These are phyloP conservation scores for Aspergillus udagawae DNA, from an alignment of 2,329 filamentous ascomycete species.

Conservation along the genomic window DNA sequence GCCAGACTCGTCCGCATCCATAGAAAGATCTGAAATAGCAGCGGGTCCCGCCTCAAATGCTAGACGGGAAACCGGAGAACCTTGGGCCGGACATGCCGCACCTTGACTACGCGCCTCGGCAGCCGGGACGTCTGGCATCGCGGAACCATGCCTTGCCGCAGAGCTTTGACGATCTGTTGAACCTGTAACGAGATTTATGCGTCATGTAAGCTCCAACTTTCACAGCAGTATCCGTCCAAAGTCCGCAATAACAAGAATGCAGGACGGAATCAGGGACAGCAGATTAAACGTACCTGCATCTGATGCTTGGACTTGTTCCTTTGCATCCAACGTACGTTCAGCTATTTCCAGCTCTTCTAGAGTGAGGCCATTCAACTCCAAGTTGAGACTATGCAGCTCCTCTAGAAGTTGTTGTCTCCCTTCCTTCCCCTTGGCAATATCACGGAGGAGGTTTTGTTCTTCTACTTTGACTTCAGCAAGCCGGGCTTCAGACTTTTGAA, in stretches of 20 bases:
- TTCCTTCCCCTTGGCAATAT: slow-evolving; percentile 45
- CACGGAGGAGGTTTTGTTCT: slow-evolving; percentile 39
- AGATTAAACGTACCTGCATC: slow-evolving; percentile 18
- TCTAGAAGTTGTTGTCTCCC: slow-evolving; percentile 42
- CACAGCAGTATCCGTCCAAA: background rate
- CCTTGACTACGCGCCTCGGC: background rate
- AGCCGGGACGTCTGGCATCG: background rate
- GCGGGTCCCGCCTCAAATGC: background rate
- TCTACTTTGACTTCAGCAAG: slow-evolving; percentile 31
- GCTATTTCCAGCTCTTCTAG: slow-evolving; percentile 42
- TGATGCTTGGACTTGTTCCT: slow-evolving; percentile 9
- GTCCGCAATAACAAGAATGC: background rate
- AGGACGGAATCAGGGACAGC: background rate
- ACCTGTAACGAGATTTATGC: background rate
- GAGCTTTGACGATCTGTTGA: background rate
- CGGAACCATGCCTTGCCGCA: background rate
- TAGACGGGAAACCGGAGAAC: background rate
- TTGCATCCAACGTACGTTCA: slow-evolving; percentile 18
- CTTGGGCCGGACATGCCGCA: background rate
- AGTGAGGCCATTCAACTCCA: slow-evolving; percentile 46
- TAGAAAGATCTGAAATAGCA: slow-evolving; percentile 2
- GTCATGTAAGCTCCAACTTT: slow-evolving; percentile 1
- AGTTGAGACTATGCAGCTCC: slow-evolving; percentile 47
- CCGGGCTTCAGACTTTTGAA: slow-evolving; percentile 33
- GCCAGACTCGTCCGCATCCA: slow-evolving; percentile 9